Percentiles rank a stretch among this genome's conserved stretches.
phyloP scores from a whole-genome alignment of 805 yeast species.

The Wickerhamomyces xylosicus region DNA sequence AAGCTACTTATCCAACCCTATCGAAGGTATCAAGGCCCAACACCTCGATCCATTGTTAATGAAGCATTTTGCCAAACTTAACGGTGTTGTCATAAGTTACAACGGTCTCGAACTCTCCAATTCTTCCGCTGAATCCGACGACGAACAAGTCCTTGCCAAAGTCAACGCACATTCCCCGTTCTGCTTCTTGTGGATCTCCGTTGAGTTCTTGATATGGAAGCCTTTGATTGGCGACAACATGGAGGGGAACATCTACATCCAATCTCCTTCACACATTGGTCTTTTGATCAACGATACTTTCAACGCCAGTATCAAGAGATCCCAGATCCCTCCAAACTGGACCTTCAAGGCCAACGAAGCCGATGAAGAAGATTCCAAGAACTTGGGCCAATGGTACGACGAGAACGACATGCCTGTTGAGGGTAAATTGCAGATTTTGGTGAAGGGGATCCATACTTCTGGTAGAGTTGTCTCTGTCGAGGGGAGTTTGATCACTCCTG shows the following conservation, averaged over 20 bases:
- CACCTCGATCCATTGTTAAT: constrained; percentile 86
- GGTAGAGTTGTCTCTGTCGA: constrained; percentile 81
- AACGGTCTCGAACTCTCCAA: constrained; percentile 46
- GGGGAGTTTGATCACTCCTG: constrained; percentile 52
- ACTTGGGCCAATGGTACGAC: constrained; percentile 82
- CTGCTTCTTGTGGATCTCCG: constrained; percentile 77
- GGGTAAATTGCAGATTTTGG: constrained; percentile 71
- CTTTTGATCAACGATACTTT: constrained; percentile 85
- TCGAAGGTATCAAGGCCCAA: constrained; percentile 74
- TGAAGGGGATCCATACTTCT: constrained; percentile 61
- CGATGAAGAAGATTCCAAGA: constrained; percentile 26
- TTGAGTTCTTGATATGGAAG: constrained; percentile 79
- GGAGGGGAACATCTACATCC: constrained; percentile 85
- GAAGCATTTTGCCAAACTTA: constrained; percentile 62
- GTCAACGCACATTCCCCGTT: constrained; percentile 76
- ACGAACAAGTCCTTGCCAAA: constrained; percentile 41
- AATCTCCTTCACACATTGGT: constrained; percentile 92
- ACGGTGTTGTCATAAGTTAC: constrained; percentile 82
- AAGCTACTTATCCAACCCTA: constrained; percentile 52
- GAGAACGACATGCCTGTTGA: constrained; percentile 63
- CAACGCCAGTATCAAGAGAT: constrained; percentile 84
- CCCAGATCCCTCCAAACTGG: constrained; percentile 83
- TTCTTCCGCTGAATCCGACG: constrained; percentile 29
- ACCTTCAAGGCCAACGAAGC: constrained; percentile 69
- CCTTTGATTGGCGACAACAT: constrained; percentile 81